Percentiles rank a stretch among this genome's conserved stretches.
Conservation (phyloP, 2,329 filamentous ascomycete species). For the Aspergillus proliferans region DNA sequence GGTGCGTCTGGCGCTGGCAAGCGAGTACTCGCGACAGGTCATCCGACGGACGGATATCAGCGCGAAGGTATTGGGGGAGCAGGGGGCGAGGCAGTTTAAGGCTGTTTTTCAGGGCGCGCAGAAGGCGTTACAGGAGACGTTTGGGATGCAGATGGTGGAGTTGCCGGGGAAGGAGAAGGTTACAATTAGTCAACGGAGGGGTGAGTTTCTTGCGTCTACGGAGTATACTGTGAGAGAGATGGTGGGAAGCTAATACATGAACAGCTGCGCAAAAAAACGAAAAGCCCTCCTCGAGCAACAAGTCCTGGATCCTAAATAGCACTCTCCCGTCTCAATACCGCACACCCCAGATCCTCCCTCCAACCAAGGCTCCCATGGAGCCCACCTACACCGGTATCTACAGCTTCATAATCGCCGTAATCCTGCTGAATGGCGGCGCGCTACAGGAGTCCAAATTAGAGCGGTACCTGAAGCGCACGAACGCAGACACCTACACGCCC, state of each 20-base stretch:
- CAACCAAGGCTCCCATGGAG: conserved; percentile 65
- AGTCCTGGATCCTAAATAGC: conserved; percentile 71
- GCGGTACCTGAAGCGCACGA: conserved; percentile 66
- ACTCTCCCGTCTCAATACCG: conserved; percentile 65
- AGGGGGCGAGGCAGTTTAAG: conserved; percentile 65
- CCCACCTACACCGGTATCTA: conserved; percentile 77
- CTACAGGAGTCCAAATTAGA: conserved; percentile 74
- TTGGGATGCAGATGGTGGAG: conserved; percentile 91
- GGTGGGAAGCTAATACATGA: neutral
- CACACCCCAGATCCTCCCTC: conserved; percentile 59
- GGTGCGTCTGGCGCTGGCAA: conserved; percentile 55
- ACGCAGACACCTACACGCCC: conserved; percentile 68
- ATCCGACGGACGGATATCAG: conserved; percentile 55
- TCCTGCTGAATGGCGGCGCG: conserved; percentile 65
- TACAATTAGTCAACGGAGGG: conserved; percentile 71
- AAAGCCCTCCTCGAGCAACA: conserved; percentile 46
- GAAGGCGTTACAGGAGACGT: conserved; percentile 59
- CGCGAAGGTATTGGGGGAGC: conserved; percentile 63
- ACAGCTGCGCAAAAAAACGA: conserved; percentile 46
- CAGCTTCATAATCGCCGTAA: conserved; percentile 70
- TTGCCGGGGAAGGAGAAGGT: conserved; percentile 75
- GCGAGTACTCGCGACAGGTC: conserved; percentile 54
- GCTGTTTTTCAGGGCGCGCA: conserved; percentile 73
- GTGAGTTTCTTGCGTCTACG: conserved; percentile 36
- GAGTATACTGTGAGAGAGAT: no score